Base-by-base conservation (phyloP, 2,329 filamentous ascomycete genomes). In the Plenodomus biglobosus region DNA sequence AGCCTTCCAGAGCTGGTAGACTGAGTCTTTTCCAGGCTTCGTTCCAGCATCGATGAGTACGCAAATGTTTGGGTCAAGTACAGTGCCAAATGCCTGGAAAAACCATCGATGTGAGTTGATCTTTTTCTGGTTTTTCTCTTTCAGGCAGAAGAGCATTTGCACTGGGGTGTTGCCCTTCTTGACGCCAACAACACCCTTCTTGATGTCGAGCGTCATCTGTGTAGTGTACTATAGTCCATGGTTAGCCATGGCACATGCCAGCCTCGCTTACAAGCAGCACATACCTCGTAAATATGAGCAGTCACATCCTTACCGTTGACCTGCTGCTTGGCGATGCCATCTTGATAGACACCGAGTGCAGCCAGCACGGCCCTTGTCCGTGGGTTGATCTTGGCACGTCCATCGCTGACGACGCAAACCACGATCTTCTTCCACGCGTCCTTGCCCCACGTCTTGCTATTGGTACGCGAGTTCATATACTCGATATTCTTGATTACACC, bases 361-460 rank as follows among this genome's bases (percentile, higher is more conserved):
- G 94, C 92, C 42, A 99, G 76, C 16, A 97, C 84, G 27, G 92
- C 91, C 65, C 88, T 85, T 2, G 94, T 99, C 56, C 94, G 80
- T 1, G 89, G 84, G 72, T 97, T 96, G 77, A 99, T 99, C 78
- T 96, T 96, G 52, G 86, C 88, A 83, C 94, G 91, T 51, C 94
- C 94, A 66, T 99, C 94, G 63, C 91, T 96, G 58, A 99, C 94
- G 38, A 99, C 85, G 71, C 92, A 97, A 10, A 99, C 94, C 8
- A 99, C 94, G 63, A 99, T 97, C 79, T 99, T 99, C 78, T 99
- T 97, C 94, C 94, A 99, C 3, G 92, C 92, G 64, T 96, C 90
- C 72, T 95, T 94, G 58, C 94, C 94, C 94, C 94, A 99, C 0
- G 92, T 97, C 76, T 96, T 95, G 75, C 91, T 96, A 70, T 88